A percentile compares a stretch with the other conserved stretches of the same genome.
Conservation (phyloP, 495 filamentous ascomycete genomes). For the Platismatia glauca region DNA sequence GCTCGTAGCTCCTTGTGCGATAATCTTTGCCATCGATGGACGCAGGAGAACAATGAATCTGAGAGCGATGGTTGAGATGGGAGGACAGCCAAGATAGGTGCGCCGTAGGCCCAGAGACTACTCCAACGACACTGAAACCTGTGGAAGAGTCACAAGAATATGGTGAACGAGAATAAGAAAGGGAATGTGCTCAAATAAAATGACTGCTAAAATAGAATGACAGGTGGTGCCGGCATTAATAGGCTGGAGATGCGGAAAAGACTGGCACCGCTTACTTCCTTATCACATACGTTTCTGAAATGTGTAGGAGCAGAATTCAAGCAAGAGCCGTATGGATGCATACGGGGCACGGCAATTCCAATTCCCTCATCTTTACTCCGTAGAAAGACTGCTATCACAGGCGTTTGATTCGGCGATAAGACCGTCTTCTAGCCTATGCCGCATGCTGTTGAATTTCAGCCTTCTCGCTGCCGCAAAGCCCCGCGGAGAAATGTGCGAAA, state of each 20-base stretch:
- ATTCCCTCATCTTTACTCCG: no score
- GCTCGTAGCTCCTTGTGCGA: not conserved
- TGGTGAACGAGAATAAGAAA: not conserved
- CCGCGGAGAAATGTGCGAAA: not conserved
- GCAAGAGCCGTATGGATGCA: not conserved
- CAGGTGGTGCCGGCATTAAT: no score
- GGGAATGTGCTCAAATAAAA: no score
- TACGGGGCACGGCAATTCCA: not conserved
- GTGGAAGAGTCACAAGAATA: not conserved
- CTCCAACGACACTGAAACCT: no score
- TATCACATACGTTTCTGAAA: not conserved
- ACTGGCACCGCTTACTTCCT: not conserved
- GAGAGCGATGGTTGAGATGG: not conserved
- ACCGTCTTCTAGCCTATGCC: not conserved
- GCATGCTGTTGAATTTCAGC: not conserved
- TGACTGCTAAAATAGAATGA: no score
- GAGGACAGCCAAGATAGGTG: not conserved
- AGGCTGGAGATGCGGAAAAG: not conserved
- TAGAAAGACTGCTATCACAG: not conserved
- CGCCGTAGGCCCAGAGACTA: no score
- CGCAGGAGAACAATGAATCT: no score
- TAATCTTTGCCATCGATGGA: not conserved
- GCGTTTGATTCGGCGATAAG: not conserved
- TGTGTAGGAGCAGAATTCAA: not conserved
- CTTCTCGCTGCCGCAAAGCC: not conserved